Percentiles rank a stretch among this genome's conserved stretches.
phyloP scores from a whole-genome alignment of 2,329 filamentous ascomycete genomes.

The Diaporthe sp. region DNA sequence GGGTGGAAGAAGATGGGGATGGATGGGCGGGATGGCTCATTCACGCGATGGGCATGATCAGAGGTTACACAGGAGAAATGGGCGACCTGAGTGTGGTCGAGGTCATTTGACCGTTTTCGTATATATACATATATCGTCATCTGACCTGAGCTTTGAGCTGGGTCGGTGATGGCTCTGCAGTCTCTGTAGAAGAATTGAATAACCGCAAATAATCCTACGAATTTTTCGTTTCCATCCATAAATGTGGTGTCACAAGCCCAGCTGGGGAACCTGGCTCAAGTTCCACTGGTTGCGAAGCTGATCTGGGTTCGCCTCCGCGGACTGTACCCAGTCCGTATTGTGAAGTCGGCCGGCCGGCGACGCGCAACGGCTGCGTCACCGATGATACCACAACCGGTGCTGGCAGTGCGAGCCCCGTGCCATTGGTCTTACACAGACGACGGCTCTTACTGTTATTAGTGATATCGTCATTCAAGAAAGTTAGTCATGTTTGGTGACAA shows the following conservation, averaged over 20 bases:
- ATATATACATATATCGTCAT: slow-evolving; percentile 16
- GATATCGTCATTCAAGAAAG: not conserved
- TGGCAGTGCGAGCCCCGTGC: not conserved
- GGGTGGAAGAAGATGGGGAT: not conserved
- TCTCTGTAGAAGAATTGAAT: slow-evolving; percentile 16
- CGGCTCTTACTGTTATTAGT: not conserved
- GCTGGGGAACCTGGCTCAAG: not conserved
- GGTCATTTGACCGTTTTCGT: slow-evolving; percentile 28
- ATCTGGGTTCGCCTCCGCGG: not conserved
- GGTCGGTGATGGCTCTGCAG: not conserved
- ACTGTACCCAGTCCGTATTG: not conserved
- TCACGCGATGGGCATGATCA: not conserved
- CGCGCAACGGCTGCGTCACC: slow-evolving; percentile 11
- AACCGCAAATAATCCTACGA: not conserved
- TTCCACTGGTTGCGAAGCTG: not conserved
- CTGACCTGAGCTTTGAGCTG: slow-evolving; percentile 21
- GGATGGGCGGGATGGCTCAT: not conserved
- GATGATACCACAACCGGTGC: not conserved
- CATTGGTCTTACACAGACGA: not conserved
- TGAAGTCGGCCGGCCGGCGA: not conserved
- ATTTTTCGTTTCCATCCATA: not conserved
- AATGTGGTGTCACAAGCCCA: not conserved
- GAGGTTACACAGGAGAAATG: not conserved
- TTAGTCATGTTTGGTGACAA: not conserved
- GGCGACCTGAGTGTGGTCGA: slow-evolving; percentile 3